Base-by-base conservation (phyloP, 805 yeast genomes). In the Wickerhamiella kurtzmanii region DNA sequence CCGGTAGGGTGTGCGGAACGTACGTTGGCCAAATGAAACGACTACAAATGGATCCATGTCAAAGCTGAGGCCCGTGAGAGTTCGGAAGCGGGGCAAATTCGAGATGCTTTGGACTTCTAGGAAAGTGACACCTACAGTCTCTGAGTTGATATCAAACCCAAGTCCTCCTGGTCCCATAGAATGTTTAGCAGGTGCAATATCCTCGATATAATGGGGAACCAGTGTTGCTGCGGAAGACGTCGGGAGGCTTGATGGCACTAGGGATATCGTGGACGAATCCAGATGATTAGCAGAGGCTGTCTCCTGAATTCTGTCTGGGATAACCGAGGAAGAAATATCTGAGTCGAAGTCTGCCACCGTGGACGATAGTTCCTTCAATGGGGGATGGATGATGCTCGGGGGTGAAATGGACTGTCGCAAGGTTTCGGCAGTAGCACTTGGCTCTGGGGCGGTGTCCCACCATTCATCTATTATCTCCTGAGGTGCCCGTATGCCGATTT, bases 11-110 rank as follows among this genome's bases (percentile, higher is more conserved):
- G 96, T 87, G 54, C 94, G 75, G 62, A 76, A 89, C 0, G 89
- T 86, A 53, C 81, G 81, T 56, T 82, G 80, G 8, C 96, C 96
- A 62, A 89, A 86, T 0, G 95, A 79, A 1, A 86, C 80, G 17
- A 89, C 86, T 2, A 89, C 89, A 65, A 89, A 92, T 2, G 97
- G 97, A 60, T 92, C 98, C 94, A 92, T 85, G 62, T 87, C 95
- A 59, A 82, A 89, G 1, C 88, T 80, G 19, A 85, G 76, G 8
- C 87, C 68, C 0, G 83, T 77, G 15, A 83, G 66, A 53, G 81
- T 80, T 37, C 73, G 72, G 46, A 80, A 70, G 0, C 94, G 84
- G 1, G 98, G 98, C 35, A 89, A 67, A 48, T 80, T 86, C 2
- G 75, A 66, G 8, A 89, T 86, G 1, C 81, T 75, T 2, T 76